Base-by-base conservation (phyloP, 257 asterid species). In the Solanum clarkiae region DNA sequence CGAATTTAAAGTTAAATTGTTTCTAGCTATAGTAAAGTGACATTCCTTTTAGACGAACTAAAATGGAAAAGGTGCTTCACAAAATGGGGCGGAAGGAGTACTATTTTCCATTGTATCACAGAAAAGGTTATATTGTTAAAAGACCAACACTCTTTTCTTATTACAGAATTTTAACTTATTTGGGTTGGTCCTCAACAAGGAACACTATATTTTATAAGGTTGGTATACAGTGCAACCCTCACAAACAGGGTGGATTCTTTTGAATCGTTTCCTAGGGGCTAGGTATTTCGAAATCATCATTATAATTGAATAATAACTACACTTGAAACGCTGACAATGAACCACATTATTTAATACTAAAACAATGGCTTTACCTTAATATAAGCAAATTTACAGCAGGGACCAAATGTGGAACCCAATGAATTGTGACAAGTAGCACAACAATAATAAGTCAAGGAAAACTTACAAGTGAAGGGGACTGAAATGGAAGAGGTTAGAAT, bases 391-490 rank as follows among this genome's bases (percentile, higher is more conserved):
- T 49, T 16, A 18, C 11, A 56, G 22, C 10, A 77, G 66, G 80
- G 86, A 82, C 86, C 84, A 40, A 68, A 42, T 60, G 51, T 12
- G 80, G 87, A 68, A 56, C 84, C 54, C 16, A 40, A 44, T 54
- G 26, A 7, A 29, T 11, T 3, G 0, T 17, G 17, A 63, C 60
- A 20, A 14, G 7, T 1, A 77, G 51, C 26, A 42, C 40, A 10
- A 74, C 0, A 6, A 6, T 15, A 57, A 20, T 10, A 71, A 86
- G 26, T 6, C n/a, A 40, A 4, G 63, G 74, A 12, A 24, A 32
- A 86, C 91, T 60, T 86, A 96, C 98, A 96, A 94, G 87, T 95
- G 94, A 83, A 95, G 92, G 22, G 99, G 99, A 84, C 97, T 93
- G 91, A 91, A 80, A 51, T 94, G 99, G 84, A 95, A 91, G 71